These are phyloP conservation scores for Raddia guianensis DNA, from an alignment of 176 grass and related monocot species.

Conservation along the genomic window DNA sequence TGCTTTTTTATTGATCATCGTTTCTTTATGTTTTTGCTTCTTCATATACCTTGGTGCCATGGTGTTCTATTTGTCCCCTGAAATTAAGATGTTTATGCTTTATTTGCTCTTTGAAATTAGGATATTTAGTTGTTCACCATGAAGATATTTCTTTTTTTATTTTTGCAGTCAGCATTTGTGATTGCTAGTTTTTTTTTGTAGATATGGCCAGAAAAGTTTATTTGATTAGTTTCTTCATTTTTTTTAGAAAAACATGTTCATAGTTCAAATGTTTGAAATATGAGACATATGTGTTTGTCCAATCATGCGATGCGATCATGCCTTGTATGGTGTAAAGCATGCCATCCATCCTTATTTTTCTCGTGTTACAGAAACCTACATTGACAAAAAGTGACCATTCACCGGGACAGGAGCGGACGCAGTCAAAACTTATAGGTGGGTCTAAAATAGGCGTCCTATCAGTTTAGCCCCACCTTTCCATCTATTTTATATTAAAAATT, in stretches of 20 bases:
- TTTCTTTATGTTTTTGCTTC: too few species aligned
- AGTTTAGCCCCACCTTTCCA: too few species aligned
- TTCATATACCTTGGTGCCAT: too few species aligned
- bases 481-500: too few species aligned
- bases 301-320: not conserved
- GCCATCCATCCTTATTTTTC: not conserved
- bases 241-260: not conserved
- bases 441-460: too few species aligned
- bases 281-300: not conserved
- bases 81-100: not conserved
- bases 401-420: not conserved
- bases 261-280: not conserved
- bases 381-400: slow-evolving; percentile 40
- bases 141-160: not conserved
- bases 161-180: not conserved
- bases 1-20: not conserved
- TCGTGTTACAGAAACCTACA: slow-evolving; percentile 32
- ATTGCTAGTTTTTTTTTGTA: not conserved
- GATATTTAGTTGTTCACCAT: not conserved
- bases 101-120: not conserved
- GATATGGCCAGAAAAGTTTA: not conserved
- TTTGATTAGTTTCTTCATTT: not conserved
- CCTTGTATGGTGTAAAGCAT: not conserved
- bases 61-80: too few species aligned
- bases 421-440: too few species aligned